Percentiles rank a stretch among this genome's conserved stretches.
Conservation (phyloP, 2,329 filamentous ascomycete genomes). For the Purpureocillium lavendulum region DNA sequence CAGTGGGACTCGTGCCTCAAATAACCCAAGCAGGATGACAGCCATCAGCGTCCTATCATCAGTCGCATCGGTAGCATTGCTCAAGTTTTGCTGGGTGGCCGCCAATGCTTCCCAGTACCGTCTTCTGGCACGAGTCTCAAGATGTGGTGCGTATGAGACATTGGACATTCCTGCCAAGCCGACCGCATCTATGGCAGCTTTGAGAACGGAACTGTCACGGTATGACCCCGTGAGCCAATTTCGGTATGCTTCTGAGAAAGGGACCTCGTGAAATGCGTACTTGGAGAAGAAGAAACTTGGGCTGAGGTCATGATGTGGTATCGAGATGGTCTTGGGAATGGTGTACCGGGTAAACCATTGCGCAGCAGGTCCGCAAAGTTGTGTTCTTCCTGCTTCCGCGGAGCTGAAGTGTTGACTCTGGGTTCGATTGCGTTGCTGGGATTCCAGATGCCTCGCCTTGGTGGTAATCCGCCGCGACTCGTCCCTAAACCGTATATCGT, state of each 20-base stretch:
- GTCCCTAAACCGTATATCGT: constrained; percentile 15
- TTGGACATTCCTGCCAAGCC: constrained; percentile 18
- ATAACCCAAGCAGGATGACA: constrained; percentile 15
- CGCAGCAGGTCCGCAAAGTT: too few species aligned
- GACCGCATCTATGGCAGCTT: constrained; percentile 14
- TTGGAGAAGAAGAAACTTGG: constrained; percentile 16
- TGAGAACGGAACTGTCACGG: constrained; percentile 5
- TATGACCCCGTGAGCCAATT: constrained; percentile 12
- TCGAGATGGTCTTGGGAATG: too few species aligned
- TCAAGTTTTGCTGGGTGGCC: not conserved
- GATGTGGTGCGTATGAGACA: constrained; percentile 9
- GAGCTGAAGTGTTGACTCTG: too few species aligned
- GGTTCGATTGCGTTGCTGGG: too few species aligned
- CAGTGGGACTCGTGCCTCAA: constrained; percentile 9
- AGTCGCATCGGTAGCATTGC: constrained; percentile 6
- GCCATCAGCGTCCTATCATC: constrained; percentile 14
- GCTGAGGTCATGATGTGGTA: constrained; percentile 8
- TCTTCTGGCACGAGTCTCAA: constrained; percentile 9
- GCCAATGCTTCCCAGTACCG: constrained; percentile 11
- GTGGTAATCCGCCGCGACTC: constrained; percentile 11
- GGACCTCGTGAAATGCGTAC: constrained; percentile 11
- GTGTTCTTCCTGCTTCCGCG: too few species aligned
- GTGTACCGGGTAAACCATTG: too few species aligned
- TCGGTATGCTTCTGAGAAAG: constrained; percentile 9
- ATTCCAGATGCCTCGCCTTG: too few species aligned